Percentiles rank a stretch among this genome's conserved stretches.
phyloP scores from a whole-genome alignment of 257 asterid genomes.

The Gynochthodes officinalis region DNA sequence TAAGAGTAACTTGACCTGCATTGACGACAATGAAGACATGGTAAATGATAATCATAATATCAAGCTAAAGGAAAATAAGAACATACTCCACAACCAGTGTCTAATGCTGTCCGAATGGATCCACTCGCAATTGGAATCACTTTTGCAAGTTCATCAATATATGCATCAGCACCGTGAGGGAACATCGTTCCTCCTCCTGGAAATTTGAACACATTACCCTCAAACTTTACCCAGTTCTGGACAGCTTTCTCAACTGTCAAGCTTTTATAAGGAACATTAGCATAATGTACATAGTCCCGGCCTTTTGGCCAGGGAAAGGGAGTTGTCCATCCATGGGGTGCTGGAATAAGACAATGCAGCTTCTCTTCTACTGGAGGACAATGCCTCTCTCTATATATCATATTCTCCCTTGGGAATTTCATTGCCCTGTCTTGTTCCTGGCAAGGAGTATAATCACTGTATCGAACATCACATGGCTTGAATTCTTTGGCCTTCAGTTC shows the following conservation, averaged over 20 bases:
- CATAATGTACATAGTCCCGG: constrained; percentile 79
- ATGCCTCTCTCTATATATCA: constrained; percentile 90
- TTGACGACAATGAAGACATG: not conserved
- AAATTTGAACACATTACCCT: constrained; percentile 79
- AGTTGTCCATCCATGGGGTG: constrained; percentile 72
- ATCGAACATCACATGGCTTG: constrained; percentile 57
- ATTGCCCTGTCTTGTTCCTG: constrained; percentile 94
- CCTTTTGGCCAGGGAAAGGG: constrained; percentile 98
- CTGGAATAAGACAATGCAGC: constrained; percentile 73
- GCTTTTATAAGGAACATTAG: constrained; percentile 82
- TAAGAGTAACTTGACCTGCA: not conserved
- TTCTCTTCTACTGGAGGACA: constrained; percentile 80
- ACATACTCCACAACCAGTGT: constrained; percentile 94
- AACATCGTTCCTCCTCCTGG: constrained; percentile 99
- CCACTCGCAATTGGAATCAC: constrained; percentile 73
- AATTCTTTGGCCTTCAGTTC: constrained; percentile 52
- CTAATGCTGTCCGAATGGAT: constrained; percentile 76
- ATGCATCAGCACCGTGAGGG: constrained; percentile 90
- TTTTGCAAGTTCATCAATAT: constrained; percentile 72
- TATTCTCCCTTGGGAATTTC: constrained; percentile 81
- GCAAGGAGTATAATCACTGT: constrained; percentile 83
- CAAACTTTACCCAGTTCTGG: constrained; percentile 83
- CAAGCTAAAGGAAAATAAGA: not conserved
- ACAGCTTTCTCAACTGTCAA: constrained; percentile 86
- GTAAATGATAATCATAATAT: not conserved